Evolutionary conservation across 257 asterid species (phyloP).

Genomic region (Salvia miltiorrhiza): DNA sequence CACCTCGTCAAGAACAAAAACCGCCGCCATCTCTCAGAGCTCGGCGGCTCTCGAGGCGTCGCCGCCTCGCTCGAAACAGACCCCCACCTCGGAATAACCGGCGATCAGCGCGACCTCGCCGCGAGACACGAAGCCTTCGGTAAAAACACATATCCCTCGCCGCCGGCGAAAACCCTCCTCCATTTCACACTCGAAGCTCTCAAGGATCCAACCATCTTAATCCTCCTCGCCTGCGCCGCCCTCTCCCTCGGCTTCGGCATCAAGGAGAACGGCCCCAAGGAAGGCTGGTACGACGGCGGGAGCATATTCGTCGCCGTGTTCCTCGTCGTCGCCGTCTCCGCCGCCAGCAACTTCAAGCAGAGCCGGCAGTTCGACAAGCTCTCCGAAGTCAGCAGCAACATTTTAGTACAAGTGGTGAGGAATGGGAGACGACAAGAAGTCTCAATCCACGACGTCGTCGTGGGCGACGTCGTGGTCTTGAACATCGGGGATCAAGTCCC

Average conservation of each 20-base stretch:
- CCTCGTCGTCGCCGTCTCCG: conserved; percentile 30
- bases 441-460: conserved; percentile 30
- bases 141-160: conserved; percentile 10
- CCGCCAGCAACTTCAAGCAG: conserved; percentile 35
- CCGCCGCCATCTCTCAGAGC: neutral
- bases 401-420: conserved; percentile 22
- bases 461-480: conserved; percentile 33
- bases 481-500: conserved; percentile 47
- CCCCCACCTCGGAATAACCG: too few species aligned
- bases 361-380: conserved; percentile 30
- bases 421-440: conserved; percentile 25
- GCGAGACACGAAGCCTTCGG: conserved; percentile 28
- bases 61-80: conserved; percentile 11
- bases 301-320: conserved; percentile 38
- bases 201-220: conserved; percentile 34
- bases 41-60: conserved; percentile 27
- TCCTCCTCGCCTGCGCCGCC: conserved; percentile 29
- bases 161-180: conserved; percentile 19
- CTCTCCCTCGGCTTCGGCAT: conserved; percentile 40
- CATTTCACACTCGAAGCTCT: conserved; percentile 30
- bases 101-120: too few species aligned
- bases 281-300: conserved; percentile 44
- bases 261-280: conserved; percentile 33
- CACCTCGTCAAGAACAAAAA: conserved; percentile 25
- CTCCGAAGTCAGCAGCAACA: conserved; percentile 26